Percentiles rank a stretch among this genome's conserved stretches.
Evolutionary conservation across 495 filamentous ascomycete species (phyloP).

Genomic region (Collariella sp.): DNA sequence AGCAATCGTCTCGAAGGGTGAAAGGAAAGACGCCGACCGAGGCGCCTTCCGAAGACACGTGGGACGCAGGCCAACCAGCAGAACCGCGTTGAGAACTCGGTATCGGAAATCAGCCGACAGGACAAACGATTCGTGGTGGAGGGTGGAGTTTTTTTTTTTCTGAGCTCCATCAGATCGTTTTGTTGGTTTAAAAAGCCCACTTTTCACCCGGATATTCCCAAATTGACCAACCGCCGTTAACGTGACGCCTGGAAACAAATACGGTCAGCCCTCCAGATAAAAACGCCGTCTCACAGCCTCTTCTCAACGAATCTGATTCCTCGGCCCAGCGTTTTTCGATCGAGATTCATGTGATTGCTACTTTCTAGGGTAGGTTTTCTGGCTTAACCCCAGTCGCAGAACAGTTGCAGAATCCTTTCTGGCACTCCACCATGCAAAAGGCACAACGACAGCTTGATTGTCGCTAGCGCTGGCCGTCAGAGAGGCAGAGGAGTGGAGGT

Average conservation of each 20-base stretch:
- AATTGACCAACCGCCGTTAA: not conserved
- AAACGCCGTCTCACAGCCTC: not conserved
- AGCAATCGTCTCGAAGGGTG: not conserved
- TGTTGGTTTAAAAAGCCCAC: too few species aligned
- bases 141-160: too few species aligned
- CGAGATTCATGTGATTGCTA: not conserved
- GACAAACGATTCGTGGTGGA: not conserved
- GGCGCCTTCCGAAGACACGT: not conserved
- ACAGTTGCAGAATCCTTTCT: too few species aligned
- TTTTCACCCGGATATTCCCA: not conserved
- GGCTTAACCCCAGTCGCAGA: too few species aligned
- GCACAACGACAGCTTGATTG: too few species aligned
- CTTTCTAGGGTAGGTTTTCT: too few species aligned
- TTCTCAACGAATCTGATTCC: not conserved
- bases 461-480: too few species aligned
- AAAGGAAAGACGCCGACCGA: not conserved
- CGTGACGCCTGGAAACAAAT: slow-evolving; percentile 1
- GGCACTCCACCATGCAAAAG: too few species aligned
- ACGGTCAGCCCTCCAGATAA: too few species aligned
- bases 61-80: not conserved
- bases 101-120: not conserved
- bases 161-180: too few species aligned
- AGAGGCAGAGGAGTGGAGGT: too few species aligned
- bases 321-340: not conserved
- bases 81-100: not conserved